phyloP scores from a whole-genome alignment of 1,284 basidiomycete genomes.

The Marasmius fiardii region DNA sequence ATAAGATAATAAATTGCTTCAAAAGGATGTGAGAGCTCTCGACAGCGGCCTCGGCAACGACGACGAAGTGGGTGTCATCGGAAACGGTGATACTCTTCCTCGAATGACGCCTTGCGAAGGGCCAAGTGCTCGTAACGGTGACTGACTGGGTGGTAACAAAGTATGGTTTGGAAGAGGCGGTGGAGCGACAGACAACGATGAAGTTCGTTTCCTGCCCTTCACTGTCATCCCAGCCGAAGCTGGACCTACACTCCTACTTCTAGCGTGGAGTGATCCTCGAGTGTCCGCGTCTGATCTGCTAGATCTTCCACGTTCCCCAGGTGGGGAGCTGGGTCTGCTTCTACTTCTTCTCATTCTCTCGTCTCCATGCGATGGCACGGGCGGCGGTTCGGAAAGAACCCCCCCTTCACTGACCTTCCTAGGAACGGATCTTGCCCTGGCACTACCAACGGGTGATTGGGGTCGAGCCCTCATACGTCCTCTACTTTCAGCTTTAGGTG shows the following conservation, averaged over 20 bases:
- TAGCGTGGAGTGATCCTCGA: background rate
- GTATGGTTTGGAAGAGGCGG: slow-evolving; percentile 5
- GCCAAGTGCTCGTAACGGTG: background rate
- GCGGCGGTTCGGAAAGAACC: no score
- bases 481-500: background rate
- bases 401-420: background rate
- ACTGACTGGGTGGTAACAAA: background rate
- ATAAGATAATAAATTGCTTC: background rate
- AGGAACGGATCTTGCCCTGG: background rate
- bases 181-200: slow-evolving; percentile 1
- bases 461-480: background rate
- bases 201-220: background rate
- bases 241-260: slow-evolving; percentile 1
- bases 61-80: slow-evolving; percentile 1
- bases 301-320: background rate
- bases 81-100: slow-evolving; percentile 11
- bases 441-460: background rate
- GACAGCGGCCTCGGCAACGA: slow-evolving; percentile 6
- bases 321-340: background rate
- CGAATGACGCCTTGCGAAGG: slow-evolving; percentile 1
- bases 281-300: background rate
- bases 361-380: background rate
- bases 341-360: background rate
- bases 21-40: background rate
- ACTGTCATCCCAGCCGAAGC: background rate